Conservation (phyloP, 768 basidiomycete species). For the Tylopilus balloui region DNA sequence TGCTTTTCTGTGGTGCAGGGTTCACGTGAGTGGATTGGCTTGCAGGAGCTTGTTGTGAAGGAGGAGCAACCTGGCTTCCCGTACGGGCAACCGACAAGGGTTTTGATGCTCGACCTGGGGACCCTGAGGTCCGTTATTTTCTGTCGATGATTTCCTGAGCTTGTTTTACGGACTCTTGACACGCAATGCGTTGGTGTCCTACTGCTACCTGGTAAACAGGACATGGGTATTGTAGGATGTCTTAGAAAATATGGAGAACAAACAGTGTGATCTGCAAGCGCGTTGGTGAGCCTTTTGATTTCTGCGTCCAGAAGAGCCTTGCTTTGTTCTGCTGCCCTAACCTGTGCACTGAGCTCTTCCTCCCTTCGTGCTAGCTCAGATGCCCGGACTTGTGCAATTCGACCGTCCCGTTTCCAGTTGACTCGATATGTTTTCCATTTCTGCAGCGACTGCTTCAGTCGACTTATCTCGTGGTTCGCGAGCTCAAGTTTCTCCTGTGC, state of each 20-base stretch:
- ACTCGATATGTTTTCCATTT: conserved; percentile 25
- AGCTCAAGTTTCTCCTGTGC: conserved; percentile 11
- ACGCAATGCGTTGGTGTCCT: conserved; percentile 11
- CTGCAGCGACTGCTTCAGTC: conserved; percentile 18
- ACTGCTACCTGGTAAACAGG: conserved; percentile 8
- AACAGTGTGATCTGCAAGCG: conserved; percentile 23
- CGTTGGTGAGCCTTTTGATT: conserved; percentile 6
- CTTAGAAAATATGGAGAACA: conserved; percentile 5
- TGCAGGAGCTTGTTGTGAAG: neutral
- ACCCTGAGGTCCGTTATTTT: neutral
- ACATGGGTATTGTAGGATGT: neutral
- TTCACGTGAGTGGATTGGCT: neutral
- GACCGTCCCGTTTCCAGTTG: conserved; percentile 24
- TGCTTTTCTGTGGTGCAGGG: conserved; percentile 4
- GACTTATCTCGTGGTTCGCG: conserved; percentile 16
- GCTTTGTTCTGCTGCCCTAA: conserved; percentile 12
- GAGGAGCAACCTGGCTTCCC: neutral
- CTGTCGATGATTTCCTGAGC: conserved; percentile 6
- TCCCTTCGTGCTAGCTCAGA: conserved; percentile 12
- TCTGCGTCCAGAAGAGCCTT: conserved; percentile 11
- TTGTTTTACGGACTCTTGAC: conserved; percentile 13
- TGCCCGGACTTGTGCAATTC: conserved; percentile 9
- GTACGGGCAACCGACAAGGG: neutral
- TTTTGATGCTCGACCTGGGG: conserved; percentile 4
- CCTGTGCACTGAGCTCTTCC: conserved; percentile 5